Base-by-base conservation (phyloP, 2,329 filamentous ascomycete species). In the Neophaeococcomyces mojaviensis region DNA sequence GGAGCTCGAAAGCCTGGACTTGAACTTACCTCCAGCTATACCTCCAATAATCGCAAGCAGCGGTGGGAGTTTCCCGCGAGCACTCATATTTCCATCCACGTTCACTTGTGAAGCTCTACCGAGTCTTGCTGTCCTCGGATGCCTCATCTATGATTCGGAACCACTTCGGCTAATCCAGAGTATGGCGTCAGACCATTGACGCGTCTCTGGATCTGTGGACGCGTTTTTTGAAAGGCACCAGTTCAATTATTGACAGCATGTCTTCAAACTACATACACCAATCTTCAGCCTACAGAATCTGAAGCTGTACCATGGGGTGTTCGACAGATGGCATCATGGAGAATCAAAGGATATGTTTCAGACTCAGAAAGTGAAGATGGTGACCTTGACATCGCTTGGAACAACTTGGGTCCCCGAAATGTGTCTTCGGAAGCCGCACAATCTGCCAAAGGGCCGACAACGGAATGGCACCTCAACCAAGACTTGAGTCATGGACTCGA, bases 301-400 rank as follows among this genome's bases (percentile, higher is more conserved):
- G 16, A 15, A 28, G 3, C 15, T 5, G 20, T 41, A 53, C 24
- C 48, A 57, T 56, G 55, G 51, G 49, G 31, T 31, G 38, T 28
- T 33, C 16, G 16, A 47, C 38, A 30, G 38, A 56, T 57, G 55
- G 49, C 49, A 33, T 47, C 61, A 65, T 74, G 71, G 71, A 67
- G 67, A 59, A 63, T 68, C 59, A 65, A 67, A 61, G 71, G 71
- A 44, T 74, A 67, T 64, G 71, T 74, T 50, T 68, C 69, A 50
- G 71, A 74, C 58, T 73, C 71, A 35, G 71, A 74, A 49, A 61
- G 59, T 26, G 67, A 69, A 16, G 68, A 68, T 39, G 67, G 66
- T 39, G 64, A 64, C 39, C 60, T 65, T 37, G 66, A 68, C 22
- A 64, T 58, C 38, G 59, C 24, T 24, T 4, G 37, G 24, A 39